phyloP scores from a whole-genome alignment of 2,329 filamentous ascomycete genomes.

The Blastomyces percursus region DNA sequence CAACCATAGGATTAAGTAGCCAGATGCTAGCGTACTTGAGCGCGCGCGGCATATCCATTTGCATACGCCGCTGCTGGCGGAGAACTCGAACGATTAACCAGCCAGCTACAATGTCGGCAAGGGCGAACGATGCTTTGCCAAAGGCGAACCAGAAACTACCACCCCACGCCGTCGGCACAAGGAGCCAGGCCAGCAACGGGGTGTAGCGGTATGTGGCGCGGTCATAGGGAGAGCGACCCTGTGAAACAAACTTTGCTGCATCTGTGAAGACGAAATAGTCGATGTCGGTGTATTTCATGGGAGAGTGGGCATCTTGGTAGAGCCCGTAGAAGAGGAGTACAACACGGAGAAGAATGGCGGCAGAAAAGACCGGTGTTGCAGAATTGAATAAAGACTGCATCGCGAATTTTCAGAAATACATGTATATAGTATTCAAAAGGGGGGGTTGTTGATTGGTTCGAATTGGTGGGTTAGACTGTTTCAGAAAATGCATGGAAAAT shows the following conservation, averaged over 20 bases:
- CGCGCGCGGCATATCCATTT: constrained; percentile 45
- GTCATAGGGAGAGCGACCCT: constrained; percentile 64
- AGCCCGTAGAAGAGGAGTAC: constrained; percentile 74
- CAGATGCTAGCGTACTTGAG: constrained; percentile 75
- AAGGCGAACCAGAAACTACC: constrained; percentile 58
- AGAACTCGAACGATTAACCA: constrained; percentile 58
- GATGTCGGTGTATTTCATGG: constrained; percentile 96
- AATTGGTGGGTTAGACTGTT: background rate
- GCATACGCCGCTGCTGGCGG: constrained; percentile 27
- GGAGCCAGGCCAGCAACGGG: constrained; percentile 80
- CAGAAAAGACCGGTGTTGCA: constrained; percentile 24
- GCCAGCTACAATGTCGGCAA: constrained; percentile 73
- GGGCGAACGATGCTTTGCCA: constrained; percentile 77
- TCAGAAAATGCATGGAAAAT: background rate
- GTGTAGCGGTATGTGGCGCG: constrained; percentile 97
- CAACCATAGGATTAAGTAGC: constrained; percentile 97
- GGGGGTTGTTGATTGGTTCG: background rate
- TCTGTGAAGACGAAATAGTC: constrained; percentile 99
- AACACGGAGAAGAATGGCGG: constrained; percentile 52
- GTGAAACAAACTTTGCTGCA: constrained; percentile 64
- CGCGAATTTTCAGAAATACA: background rate
- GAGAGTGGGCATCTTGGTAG: constrained; percentile 83
- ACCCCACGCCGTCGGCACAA: constrained; percentile 63
- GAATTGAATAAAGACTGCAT: constrained; percentile 4
- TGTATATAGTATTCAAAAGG: background rate